These are phyloP conservation scores for Asclepias syriaca DNA, from an alignment of 257 asterid genomes.

Conservation along the genomic window DNA sequence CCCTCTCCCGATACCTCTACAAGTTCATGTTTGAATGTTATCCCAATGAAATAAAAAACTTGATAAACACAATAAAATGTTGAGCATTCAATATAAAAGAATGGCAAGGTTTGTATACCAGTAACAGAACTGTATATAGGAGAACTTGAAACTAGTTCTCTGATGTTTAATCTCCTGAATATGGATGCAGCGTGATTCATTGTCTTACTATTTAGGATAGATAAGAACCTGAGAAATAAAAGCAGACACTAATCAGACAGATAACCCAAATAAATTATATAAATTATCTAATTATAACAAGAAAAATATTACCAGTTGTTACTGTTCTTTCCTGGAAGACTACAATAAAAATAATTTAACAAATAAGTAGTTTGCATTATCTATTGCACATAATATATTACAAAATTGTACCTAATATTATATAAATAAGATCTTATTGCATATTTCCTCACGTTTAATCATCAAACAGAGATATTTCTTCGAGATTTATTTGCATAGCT, in stretches of 20 bases:
- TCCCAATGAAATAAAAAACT: slow-evolving; percentile 1
- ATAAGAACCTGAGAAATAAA: slow-evolving; percentile 1
- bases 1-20: slow-evolving; percentile 76
- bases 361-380: too few species aligned
- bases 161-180: slow-evolving; percentile 52
- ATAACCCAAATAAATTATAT: background rate
- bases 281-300: too few species aligned
- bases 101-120: slow-evolving; percentile 34
- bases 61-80: background rate
- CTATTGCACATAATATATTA: too few species aligned
- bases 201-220: background rate
- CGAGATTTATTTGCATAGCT: too few species aligned
- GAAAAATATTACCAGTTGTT: too few species aligned
- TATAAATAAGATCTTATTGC: too few species aligned
- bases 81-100: background rate
- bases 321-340: too few species aligned
- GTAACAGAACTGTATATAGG: slow-evolving; percentile 47
- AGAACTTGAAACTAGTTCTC: slow-evolving; percentile 44
- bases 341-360: too few species aligned
- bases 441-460: too few species aligned
- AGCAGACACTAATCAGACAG: background rate
- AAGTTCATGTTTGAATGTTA: background rate
- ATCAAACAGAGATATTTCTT: too few species aligned
- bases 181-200: slow-evolving; percentile 27
- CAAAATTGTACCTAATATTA: too few species aligned